Evolutionary conservation across 1,284 basidiomycete genomes (phyloP).

Genomic region (Coniophora puteana): DNA sequence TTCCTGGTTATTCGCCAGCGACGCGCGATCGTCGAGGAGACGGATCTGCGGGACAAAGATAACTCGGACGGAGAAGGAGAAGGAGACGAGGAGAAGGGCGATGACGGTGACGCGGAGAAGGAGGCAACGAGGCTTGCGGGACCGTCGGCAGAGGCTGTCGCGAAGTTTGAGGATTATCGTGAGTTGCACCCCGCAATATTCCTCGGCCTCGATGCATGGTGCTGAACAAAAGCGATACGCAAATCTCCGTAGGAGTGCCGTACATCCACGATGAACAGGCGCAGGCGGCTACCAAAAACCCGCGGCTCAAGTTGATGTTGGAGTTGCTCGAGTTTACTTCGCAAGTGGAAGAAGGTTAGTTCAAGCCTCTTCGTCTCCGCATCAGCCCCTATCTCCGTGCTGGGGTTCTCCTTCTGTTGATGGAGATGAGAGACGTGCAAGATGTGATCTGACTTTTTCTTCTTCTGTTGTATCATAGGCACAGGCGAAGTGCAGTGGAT

Average conservation of each 20-base stretch:
- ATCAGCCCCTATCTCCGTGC: no score
- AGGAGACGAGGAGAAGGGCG: no score
- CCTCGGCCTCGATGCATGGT: background rate
- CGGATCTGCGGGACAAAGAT: constrained; percentile 48
- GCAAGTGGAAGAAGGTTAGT: constrained; percentile 53
- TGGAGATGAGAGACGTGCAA: no score
- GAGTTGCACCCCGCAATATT: constrained; percentile 26
- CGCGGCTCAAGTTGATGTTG: constrained; percentile 80
- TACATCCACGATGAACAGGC: constrained; percentile 71
- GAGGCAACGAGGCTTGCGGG: constrained; percentile 32
- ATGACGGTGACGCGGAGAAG: constrained; percentile 45
- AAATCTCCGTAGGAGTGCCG: constrained; percentile 57
- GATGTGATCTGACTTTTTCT: background rate
- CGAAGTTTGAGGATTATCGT: constrained; percentile 78
- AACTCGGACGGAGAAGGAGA: constrained; percentile 24
- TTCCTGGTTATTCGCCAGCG: constrained; percentile 63
- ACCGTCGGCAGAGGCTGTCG: constrained; percentile 68
- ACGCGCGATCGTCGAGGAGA: constrained; percentile 66
- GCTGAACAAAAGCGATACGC: constrained; percentile 6
- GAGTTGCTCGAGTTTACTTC: constrained; percentile 65
- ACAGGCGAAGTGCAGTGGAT: constrained; percentile 77
- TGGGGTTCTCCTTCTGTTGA: constrained; percentile 1
- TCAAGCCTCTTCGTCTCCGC: no score
- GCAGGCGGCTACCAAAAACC: constrained; percentile 72
- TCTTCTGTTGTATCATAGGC: constrained; percentile 37